phyloP scores from a whole-genome alignment of 441 rosid genomes.

The Erysimum cheiri region DNA sequence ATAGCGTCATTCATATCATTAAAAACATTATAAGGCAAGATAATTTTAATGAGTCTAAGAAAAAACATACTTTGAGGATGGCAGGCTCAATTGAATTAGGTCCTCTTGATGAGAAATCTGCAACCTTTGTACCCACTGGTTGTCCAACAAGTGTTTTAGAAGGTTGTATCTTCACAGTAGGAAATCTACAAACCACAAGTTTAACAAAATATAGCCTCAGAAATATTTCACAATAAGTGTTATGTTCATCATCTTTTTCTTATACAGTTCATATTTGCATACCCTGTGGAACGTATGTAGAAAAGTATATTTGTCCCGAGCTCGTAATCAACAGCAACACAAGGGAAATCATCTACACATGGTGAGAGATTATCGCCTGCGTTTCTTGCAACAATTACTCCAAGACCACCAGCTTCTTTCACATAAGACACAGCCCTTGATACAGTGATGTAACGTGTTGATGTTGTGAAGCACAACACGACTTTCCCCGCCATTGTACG shows the following conservation, averaged over 20 bases:
- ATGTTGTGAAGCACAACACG: constrained; percentile 50
- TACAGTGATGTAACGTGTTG: constrained; percentile 18
- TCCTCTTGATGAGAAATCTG: constrained; percentile 54
- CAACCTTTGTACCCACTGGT: constrained; percentile 44
- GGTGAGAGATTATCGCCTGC: constrained; percentile 49
- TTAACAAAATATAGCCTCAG: not conserved
- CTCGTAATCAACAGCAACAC: constrained; percentile 51
- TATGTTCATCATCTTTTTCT: not conserved
- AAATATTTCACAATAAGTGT: not conserved
- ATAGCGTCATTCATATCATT: not conserved
- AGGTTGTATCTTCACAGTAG: constrained; percentile 46
- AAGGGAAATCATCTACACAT: constrained; percentile 49
- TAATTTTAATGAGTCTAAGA: not conserved
- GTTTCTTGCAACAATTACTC: constrained; percentile 48
- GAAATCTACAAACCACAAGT: constrained; percentile 37
- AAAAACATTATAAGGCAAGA: not conserved
- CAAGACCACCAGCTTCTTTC: constrained; percentile 50
- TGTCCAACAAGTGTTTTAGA: constrained; percentile 45
- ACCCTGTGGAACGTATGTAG: constrained; percentile 53
- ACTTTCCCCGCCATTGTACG: constrained; percentile 50
- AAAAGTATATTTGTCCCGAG: constrained; percentile 48
- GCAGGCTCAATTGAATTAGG: constrained; percentile 49
- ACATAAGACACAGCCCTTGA: constrained; percentile 51
- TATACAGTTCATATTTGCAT: constrained; percentile 1
- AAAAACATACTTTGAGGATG: constrained; percentile 45